phyloP scores from a whole-genome alignment of 1,284 basidiomycete species.

The Apiotrichum laibachii region DNA sequence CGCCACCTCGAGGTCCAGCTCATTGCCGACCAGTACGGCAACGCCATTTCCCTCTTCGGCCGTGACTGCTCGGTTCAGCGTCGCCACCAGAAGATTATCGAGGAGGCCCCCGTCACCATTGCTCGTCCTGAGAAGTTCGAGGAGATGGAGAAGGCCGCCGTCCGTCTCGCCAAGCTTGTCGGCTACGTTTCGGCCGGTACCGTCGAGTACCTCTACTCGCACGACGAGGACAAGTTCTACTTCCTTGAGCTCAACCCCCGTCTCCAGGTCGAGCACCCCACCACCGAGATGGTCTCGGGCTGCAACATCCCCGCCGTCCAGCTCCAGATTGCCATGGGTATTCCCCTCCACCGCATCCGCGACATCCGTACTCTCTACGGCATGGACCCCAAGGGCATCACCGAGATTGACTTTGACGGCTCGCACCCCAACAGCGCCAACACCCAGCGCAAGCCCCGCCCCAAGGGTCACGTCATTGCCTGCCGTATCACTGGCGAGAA shows the following conservation, averaged over 20 bases:
- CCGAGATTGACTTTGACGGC: slow-evolving; percentile 97
- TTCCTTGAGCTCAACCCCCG: slow-evolving; percentile 99
- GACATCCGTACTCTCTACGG: slow-evolving; percentile 97
- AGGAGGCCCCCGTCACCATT: slow-evolving; percentile 98
- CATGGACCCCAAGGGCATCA: slow-evolving; percentile 77
- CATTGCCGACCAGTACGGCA: slow-evolving; percentile 98
- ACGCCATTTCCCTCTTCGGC: slow-evolving; percentile 97
- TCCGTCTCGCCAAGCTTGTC: slow-evolving; percentile 94
- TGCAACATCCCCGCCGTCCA: slow-evolving; percentile 98
- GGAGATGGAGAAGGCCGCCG: slow-evolving; percentile 97
- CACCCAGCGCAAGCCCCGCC: slow-evolving; percentile 89
- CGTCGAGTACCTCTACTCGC: slow-evolving; percentile 97
- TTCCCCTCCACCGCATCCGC: slow-evolving; percentile 90
- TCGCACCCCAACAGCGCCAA: slow-evolving; percentile 78
- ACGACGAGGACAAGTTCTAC: slow-evolving; percentile 87
- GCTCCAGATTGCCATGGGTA: slow-evolving; percentile 97
- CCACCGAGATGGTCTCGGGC: slow-evolving; percentile 98
- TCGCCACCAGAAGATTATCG: slow-evolving; percentile 99
- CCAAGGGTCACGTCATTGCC: slow-evolving; percentile 98
- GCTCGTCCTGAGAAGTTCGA: slow-evolving; percentile 87
- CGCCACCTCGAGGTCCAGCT: slow-evolving; percentile 98
- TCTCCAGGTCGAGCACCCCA: slow-evolving; percentile 98
- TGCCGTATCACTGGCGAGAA: slow-evolving; percentile 99
- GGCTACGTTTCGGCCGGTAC: slow-evolving; percentile 99
- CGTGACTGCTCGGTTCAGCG: slow-evolving; percentile 99